Percentiles rank a stretch among this genome's conserved stretches.
Evolutionary conservation across 73 alveolate species (phyloP).

Genomic region (Tetrahymena elliotti): DNA sequence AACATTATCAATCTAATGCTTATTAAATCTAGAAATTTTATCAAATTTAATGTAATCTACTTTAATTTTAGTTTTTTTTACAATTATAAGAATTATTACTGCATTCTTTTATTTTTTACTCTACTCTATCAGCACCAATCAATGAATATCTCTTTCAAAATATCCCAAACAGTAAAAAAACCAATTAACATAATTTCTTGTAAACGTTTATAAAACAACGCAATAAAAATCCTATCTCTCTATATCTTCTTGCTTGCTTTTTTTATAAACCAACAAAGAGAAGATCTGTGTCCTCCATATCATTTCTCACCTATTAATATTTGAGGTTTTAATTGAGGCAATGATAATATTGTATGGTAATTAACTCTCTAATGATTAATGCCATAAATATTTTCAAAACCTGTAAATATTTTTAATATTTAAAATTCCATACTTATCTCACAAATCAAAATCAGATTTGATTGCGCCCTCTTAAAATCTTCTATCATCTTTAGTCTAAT

Average conservation of each 20-base stretch:
- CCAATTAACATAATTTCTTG: background rate
- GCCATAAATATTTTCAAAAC: background rate
- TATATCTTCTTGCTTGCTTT: too few species aligned
- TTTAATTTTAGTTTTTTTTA: background rate
- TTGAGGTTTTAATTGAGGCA: background rate
- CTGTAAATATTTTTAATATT: too few species aligned
- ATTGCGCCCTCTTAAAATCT: background rate
- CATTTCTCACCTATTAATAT: background rate
- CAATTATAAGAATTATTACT: background rate
- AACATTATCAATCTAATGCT: background rate
- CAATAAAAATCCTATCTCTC: background rate
- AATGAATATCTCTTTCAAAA: background rate
- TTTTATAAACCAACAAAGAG: too few species aligned
- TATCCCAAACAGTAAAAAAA: background rate
- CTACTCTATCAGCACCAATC: background rate
- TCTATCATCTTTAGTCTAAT: background rate
- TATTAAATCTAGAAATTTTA: background rate
- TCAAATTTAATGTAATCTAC: background rate
- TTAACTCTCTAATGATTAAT: background rate
- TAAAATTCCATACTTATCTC: background rate
- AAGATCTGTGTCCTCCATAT: background rate
- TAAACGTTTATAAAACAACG: background rate
- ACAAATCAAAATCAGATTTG: background rate
- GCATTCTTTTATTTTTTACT: background rate
- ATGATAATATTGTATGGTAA: background rate